phyloP scores from a whole-genome alignment of 2,329 filamentous ascomycete genomes.

The Claviceps arundinis region DNA sequence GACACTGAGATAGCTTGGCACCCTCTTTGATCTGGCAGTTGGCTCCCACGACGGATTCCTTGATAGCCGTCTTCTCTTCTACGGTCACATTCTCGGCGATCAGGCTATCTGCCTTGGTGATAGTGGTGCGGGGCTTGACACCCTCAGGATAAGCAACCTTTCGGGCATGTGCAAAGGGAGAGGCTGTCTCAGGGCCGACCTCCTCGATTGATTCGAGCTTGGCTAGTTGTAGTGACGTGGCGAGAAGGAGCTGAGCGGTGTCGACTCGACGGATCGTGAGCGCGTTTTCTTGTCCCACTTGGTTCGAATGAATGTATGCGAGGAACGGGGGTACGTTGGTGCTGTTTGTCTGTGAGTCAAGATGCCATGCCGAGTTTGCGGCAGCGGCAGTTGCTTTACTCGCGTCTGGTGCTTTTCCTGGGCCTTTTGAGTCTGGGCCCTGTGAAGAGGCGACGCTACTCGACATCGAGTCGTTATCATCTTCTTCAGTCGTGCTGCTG shows the following conservation, averaged over 20 bases:
- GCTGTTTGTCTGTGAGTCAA: background rate
- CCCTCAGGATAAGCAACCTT: constrained; percentile 78
- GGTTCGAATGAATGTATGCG: constrained; percentile 63
- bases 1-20: constrained; percentile 73
- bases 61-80: constrained; percentile 82
- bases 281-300: constrained; percentile 23
- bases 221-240: constrained; percentile 72
- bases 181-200: constrained; percentile 40
- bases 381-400: background rate
- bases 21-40: constrained; percentile 78
- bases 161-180: constrained; percentile 61
- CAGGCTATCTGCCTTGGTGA: constrained; percentile 69
- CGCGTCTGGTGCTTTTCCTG: background rate
- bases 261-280: constrained; percentile 80
- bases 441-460: constrained; percentile 16
- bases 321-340: constrained; percentile 55
- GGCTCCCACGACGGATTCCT: constrained; percentile 77
- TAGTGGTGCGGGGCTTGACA: constrained; percentile 66
- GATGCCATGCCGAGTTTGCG: background rate
- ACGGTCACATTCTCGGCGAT: constrained; percentile 82
- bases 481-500: constrained; percentile 19
- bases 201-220: constrained; percentile 65
- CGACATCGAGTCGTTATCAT: constrained; percentile 22
- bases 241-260: constrained; percentile 67
- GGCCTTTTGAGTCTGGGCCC: constrained; percentile 12